Evolutionary conservation across 805 yeast genomes (phyloP), one percentile per base, ranked within the genome.

Genomic region (Ogataea nakhonphanomensis): DNA sequence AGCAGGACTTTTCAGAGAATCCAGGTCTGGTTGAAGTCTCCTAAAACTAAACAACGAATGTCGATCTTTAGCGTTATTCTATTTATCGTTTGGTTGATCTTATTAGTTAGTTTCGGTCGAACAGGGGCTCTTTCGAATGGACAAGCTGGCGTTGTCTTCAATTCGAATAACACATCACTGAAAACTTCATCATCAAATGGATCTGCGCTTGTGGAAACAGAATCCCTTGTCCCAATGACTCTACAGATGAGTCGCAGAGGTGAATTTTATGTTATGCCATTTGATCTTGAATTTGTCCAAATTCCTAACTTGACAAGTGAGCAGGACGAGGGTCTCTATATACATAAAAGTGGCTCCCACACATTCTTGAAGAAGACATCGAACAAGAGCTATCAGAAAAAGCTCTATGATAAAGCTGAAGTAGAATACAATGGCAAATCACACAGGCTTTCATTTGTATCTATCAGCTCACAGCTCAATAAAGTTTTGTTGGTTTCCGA

Each of bases 401-500:
- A 55, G 2, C 36, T 75, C 5, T 53, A 68, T 14, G 62, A 59
- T 12, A 29, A 53, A 6, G 33, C 37, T 4, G 61, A 54, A 22
- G 71, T 84, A 39, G 49, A 49, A 0, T 75, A 70, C 52, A 59
- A 68, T 2, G 78, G 69, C 2, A 48, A 55, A 0, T 61, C 59
- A 2, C 59, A 75, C 32, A 33, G 45, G 0, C 65, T 82, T 1
- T 67, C 70, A 6, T 49, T 64, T 0, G 54, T 70, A 9, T 62
- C 70, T 4, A 62, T 81, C 7, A 77, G 74, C 48, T 64, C 69
- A 28, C 56, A 68, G 8, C 58, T 73, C 13, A 61, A 70, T 15
- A 71, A 65, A 51, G 82, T 79, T 1, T 57, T 91, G 9, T 57
- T 88, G 2, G 62, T 63, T 5, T 71, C 93, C 0, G 74, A 85